Evolutionary conservation across 2,329 filamentous ascomycete species (phyloP), one percentile per base, ranked within the genome.

Genomic region (Nemania diffusa): DNA sequence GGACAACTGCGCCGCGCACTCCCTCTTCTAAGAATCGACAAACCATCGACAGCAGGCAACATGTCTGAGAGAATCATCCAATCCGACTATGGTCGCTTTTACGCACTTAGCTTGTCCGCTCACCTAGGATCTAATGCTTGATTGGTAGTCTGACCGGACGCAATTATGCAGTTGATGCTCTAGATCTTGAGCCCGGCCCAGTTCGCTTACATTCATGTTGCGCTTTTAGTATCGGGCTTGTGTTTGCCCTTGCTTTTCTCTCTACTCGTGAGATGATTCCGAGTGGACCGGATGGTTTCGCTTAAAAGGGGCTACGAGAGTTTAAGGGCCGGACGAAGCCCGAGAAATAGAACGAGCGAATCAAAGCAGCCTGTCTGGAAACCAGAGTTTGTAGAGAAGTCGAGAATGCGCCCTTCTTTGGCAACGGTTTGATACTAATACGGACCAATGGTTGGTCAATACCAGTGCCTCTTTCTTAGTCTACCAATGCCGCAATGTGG

Each of bases 61-160:
- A 52, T 20, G 42, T 13, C 22, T 4, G 7, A 24, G 20, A n/a
- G n/a, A 44, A 32, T 13, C 26, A n/a, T 42, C 44, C 11, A 52
- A 27, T 27, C 26, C 32, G 22, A 13, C 26, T 37, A 9, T 56
- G 20, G 44, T 29, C 46, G 50, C 29, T 57, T 22, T 24, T 29
- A 27, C 24, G 22, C 20, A 37, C 37, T 52, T 8, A 53, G 42
- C 32, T 44, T 51, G 46, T 26, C 40, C 26, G 24, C 51, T 55
- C 53, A 32, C 8, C n/a, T 44, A 1, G 26, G 27, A 3, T 17
- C 11, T 50, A n/a, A 26, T 58, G 37, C 34, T 55, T 64, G 64
- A 55, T 58, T 62, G 55, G 52, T 20, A 40, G 27, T n/a, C 44
- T 57, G 57, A 61, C 34, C 59, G 37, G 34, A 52, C 32, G 24